These are phyloP conservation scores for Colletotrichum tropicicola DNA, from an alignment of 2,329 filamentous ascomycete genomes.

Conservation along the genomic window DNA sequence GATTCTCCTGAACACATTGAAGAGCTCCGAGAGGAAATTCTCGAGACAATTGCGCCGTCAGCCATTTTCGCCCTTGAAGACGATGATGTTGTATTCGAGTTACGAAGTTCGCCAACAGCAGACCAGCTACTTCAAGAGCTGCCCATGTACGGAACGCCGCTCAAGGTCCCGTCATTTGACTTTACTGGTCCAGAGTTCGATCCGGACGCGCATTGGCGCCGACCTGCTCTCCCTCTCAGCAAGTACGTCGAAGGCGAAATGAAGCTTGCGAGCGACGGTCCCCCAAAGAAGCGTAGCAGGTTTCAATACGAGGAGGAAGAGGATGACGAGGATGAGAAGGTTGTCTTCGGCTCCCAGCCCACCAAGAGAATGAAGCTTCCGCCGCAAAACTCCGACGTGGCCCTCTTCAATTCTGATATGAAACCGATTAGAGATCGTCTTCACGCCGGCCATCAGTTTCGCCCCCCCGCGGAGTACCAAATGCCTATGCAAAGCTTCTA, in stretches of 20 bases:
- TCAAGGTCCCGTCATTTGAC: slow-evolving; percentile 67
- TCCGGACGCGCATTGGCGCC: slow-evolving; percentile 77
- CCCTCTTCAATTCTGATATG: slow-evolving; percentile 89
- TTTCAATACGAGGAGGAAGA: slow-evolving; percentile 81
- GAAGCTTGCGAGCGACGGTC: slow-evolving; percentile 70
- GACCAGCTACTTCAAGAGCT: slow-evolving; percentile 83
- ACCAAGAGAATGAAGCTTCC: slow-evolving; percentile 55
- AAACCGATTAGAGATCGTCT: slow-evolving; percentile 89
- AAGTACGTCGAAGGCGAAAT: slow-evolving; percentile 88
- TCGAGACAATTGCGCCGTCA: slow-evolving; percentile 71
- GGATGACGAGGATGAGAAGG: slow-evolving; percentile 60
- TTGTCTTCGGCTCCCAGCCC: slow-evolving; percentile 44
- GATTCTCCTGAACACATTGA: slow-evolving; percentile 61
- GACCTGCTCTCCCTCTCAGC: slow-evolving; percentile 82
- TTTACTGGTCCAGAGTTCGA: slow-evolving; percentile 66
- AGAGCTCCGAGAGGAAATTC: slow-evolving; percentile 49
- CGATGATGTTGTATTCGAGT: slow-evolving; percentile 82
- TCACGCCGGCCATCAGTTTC: slow-evolving; percentile 90
- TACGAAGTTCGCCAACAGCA: slow-evolving; percentile 77
- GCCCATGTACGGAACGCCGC: slow-evolving; percentile 77
- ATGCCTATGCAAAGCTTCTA: slow-evolving; percentile 95
- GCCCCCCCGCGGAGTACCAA: slow-evolving; percentile 87
- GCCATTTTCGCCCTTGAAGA: slow-evolving; percentile 85
- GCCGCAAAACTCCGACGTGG: slow-evolving; percentile 79
- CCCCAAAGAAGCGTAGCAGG: slow-evolving; percentile 80